Evolutionary conservation across 2,329 filamentous ascomycete genomes (phyloP).

Genomic region (Aureobasidium sp.): DNA sequence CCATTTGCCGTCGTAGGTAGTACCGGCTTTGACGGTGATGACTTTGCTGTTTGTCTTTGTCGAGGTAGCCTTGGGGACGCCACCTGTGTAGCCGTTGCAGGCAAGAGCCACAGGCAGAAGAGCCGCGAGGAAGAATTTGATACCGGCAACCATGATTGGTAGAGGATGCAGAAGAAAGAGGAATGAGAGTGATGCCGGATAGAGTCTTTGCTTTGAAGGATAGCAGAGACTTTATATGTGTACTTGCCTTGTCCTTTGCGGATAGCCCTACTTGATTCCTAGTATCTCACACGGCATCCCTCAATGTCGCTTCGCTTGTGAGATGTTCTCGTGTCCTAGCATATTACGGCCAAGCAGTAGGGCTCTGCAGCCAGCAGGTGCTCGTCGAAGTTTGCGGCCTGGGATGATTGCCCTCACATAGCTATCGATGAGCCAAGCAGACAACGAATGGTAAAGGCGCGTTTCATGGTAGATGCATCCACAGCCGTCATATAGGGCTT

Average conservation of each 20-base stretch:
- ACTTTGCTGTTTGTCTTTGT: conserved; percentile 22
- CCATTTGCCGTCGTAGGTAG: conserved; percentile 37
- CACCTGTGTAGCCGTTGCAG: conserved; percentile 15
- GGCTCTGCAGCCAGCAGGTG: neutral
- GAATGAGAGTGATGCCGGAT: neutral
- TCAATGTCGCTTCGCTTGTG: neutral
- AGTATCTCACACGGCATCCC: neutral
- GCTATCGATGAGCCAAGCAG: neutral
- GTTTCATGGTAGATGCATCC: neutral
- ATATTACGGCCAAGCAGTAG: neutral
- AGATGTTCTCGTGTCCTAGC: neutral
- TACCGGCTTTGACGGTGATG: conserved; percentile 18
- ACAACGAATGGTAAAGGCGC: neutral
- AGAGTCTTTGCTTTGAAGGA: neutral
- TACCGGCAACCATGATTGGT: conserved; percentile 5
- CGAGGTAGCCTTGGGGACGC: conserved; percentile 14
- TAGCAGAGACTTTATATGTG: neutral
- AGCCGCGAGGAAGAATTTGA: conserved; percentile 18
- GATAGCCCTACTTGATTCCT: neutral
- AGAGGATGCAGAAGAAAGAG: neutral
- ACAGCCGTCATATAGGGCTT: neutral
- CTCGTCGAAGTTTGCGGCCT: neutral
- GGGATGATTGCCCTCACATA: neutral
- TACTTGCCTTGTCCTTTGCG: neutral
- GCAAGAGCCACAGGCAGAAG: conserved; percentile 15